phyloP scores from a whole-genome alignment of 495 filamentous ascomycete genomes.

The Acidiella bohemica region DNA sequence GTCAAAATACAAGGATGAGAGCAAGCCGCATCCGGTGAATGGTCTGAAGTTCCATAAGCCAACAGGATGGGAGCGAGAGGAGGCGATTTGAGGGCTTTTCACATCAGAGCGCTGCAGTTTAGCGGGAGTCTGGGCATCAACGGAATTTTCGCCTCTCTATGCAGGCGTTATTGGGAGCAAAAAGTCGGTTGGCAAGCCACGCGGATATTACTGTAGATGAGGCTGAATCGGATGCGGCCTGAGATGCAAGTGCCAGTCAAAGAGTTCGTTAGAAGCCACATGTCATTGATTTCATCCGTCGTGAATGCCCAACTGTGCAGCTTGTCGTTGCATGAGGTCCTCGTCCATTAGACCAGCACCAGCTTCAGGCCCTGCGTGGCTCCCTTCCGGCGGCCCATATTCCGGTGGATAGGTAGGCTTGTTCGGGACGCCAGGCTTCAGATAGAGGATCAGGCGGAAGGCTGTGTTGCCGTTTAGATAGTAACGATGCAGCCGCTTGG shows the following conservation, averaged over 20 bases:
- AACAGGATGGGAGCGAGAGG: constrained; percentile 69
- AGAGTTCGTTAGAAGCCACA: no score
- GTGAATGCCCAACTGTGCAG: constrained; percentile 8
- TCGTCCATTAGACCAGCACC: constrained; percentile 8
- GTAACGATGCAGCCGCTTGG: constrained; percentile 88
- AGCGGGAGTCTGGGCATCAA: no score
- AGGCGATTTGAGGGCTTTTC: constrained; percentile 52
- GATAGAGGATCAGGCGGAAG: constrained; percentile 70
- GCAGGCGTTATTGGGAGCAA: no score
- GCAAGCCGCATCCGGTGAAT: constrained; percentile 53
- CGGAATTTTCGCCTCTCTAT: no score
- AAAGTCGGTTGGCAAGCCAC: no score
- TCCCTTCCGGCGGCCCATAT: neutral
- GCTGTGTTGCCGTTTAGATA: constrained; percentile 96
- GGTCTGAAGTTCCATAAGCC: constrained; percentile 53
- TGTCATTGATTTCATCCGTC: no score
- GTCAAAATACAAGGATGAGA: constrained; percentile 52
- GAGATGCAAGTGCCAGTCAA: no score
- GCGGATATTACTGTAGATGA: no score
- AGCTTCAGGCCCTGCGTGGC: neutral
- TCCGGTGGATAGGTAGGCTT: constrained; percentile 18
- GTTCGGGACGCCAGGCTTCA: constrained; percentile 47
- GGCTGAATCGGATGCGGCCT: no score
- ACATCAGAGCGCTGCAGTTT: no score
- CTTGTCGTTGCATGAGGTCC: constrained; percentile 9